Percentiles rank a stretch among this genome's conserved stretches.
phyloP scores from a whole-genome alignment of 2,329 filamentous ascomycete species.

The Neospermospora avenae region DNA sequence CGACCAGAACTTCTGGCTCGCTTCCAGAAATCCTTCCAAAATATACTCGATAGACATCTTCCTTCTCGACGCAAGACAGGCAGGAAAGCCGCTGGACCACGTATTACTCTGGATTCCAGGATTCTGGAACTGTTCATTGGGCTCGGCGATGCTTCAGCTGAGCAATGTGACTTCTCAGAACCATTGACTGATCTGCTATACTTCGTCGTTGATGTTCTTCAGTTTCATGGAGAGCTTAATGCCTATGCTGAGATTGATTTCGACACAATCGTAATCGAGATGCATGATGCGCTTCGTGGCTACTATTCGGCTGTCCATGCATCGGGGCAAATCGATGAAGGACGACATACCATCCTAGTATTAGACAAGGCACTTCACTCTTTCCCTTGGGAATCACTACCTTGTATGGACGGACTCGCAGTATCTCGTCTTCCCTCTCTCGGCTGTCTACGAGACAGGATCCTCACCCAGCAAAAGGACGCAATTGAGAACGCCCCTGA shows the following conservation, averaged over 20 bases:
- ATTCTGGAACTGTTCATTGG: conserved; percentile 88
- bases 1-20: conserved; percentile 63
- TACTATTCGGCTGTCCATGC: conserved; percentile 60
- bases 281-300: conserved; percentile 74
- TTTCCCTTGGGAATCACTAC: conserved; percentile 95
- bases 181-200: conserved; percentile 89
- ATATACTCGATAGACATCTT: conserved; percentile 76
- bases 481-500: conserved; percentile 19
- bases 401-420: conserved; percentile 74
- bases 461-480: conserved; percentile 44
- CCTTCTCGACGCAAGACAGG: conserved; percentile 70
- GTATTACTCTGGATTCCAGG: conserved; percentile 54
- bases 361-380: conserved; percentile 87
- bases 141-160: conserved; percentile 68
- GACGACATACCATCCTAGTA: conserved; percentile 77
- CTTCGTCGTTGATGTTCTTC: conserved; percentile 92
- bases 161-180: conserved; percentile 76
- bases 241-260: conserved; percentile 98
- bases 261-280: conserved; percentile 84
- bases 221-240: conserved; percentile 94
- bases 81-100: conserved; percentile 46
- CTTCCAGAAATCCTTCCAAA: conserved; percentile 76
- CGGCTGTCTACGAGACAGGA: conserved; percentile 72
- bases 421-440: conserved; percentile 88
- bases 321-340: conserved; percentile 35